Conservation (phyloP, 257 asterid genomes). For the Ajuga chamaepitys region DNA sequence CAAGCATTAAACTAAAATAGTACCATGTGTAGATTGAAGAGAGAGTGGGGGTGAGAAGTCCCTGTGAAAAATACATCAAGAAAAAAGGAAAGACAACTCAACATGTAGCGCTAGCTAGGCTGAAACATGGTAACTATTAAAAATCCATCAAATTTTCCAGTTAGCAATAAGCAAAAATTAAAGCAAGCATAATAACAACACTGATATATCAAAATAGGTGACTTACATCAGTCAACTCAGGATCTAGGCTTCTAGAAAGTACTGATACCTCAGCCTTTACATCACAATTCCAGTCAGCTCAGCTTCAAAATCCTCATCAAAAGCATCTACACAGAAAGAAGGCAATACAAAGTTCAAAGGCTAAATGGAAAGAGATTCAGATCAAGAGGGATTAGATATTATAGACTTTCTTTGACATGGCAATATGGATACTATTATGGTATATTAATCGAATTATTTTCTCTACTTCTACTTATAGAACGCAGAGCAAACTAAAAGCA, state of each 20-base stretch:
- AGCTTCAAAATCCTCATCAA: constrained; percentile 97
- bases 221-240: constrained; percentile 82
- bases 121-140: too few relatives aligned
- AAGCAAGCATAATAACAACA: constrained; percentile 6
- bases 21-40: neutral
- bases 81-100: too few relatives aligned
- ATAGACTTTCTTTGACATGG: neutral
- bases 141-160: neutral
- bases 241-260: constrained; percentile 70
- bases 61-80: too few relatives aligned
- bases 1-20: neutral
- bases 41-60: too few relatives aligned
- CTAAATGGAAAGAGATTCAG: neutral
- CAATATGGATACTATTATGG: constrained; percentile 7
- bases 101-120: too few relatives aligned
- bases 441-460: neutral
- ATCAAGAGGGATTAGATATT: neutral
- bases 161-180: neutral
- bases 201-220: neutral
- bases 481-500: constrained; percentile 11
- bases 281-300: constrained; percentile 75
- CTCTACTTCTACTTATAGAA: neutral
- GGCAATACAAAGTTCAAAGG: neutral
- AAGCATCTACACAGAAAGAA: constrained; percentile 53
- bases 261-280: constrained; percentile 70